Evolutionary conservation across 352 stramenopile genomes (phyloP).

Genomic region (Phytophthora podocarpi): DNA sequence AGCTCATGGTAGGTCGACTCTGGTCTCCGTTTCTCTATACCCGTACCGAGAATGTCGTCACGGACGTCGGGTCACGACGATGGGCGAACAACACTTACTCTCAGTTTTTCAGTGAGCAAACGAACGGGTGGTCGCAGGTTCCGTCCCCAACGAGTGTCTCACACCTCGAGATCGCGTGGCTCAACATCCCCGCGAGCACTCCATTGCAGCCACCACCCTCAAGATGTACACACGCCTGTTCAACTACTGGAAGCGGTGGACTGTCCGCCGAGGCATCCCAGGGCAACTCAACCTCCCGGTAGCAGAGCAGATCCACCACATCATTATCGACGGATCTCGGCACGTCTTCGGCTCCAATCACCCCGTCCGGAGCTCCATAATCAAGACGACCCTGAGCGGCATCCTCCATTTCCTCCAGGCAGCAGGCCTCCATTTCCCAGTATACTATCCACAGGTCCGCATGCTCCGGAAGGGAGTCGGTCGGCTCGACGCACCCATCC

Average conservation of each 20-base stretch:
- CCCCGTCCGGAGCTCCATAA: background rate
- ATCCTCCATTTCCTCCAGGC: background rate
- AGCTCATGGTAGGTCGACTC: too few species aligned
- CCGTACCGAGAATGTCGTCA: too few species aligned
- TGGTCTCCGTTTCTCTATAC: too few species aligned
- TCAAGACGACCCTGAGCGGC: background rate
- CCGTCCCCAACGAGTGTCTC: too few species aligned
- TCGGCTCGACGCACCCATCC: background rate
- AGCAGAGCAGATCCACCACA: background rate
- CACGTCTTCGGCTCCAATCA: background rate
- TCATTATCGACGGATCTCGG: background rate
- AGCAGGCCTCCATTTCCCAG: background rate
- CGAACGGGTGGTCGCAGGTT: too few species aligned
- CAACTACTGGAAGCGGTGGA: background rate
- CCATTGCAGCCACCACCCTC: too few species aligned
- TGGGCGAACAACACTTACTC: too few species aligned
- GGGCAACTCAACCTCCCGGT: background rate
- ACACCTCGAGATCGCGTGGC: too few species aligned
- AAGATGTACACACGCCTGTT: background rate
- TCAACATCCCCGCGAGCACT: too few species aligned
- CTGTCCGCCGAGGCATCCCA: background rate
- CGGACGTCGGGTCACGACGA: too few species aligned
- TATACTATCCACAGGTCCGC: background rate
- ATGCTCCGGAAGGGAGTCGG: constrained; percentile 5
- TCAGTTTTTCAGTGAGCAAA: too few species aligned